Evolutionary conservation across 2,329 filamentous ascomycete species (phyloP).

Genomic region (Aureobasidium pullulans): DNA sequence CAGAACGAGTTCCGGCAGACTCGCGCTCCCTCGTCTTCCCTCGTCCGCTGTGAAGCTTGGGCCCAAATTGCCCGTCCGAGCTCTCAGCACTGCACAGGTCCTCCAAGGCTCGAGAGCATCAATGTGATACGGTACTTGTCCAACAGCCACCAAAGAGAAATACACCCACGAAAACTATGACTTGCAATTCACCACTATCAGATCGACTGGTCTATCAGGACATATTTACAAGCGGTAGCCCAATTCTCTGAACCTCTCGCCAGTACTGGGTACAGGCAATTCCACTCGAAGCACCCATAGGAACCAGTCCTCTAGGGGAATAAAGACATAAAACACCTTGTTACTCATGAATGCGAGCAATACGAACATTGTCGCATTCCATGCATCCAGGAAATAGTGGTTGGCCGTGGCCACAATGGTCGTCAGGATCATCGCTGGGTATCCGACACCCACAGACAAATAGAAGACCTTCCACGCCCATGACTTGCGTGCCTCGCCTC

Average conservation of each 20-base stretch:
- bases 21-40: not conserved
- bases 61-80: not conserved
- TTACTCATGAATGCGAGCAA: constrained; percentile 42
- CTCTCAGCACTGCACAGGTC: too few species aligned
- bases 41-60: not conserved
- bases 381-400: constrained; percentile 49
- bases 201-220: not conserved
- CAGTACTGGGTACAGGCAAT: constrained; percentile 47
- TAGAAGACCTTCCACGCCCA: constrained; percentile 38
- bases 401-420: constrained; percentile 55
- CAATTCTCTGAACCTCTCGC: constrained; percentile 31
- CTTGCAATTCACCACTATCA: not conserved
- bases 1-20: not conserved
- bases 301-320: constrained; percentile 45
- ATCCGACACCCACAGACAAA: constrained; percentile 41
- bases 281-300: constrained; percentile 42
- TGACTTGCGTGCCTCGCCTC: constrained; percentile 36
- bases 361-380: constrained; percentile 41
- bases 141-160: not conserved
- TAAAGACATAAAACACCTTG: constrained; percentile 41
- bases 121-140: not conserved
- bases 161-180: not conserved
- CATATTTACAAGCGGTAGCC: not conserved
- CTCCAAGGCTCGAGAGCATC: too few species aligned
- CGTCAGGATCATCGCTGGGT: constrained; percentile 47